Conservation (phyloP, 768 basidiomycete genomes). For the Termitomyces sp. region DNA sequence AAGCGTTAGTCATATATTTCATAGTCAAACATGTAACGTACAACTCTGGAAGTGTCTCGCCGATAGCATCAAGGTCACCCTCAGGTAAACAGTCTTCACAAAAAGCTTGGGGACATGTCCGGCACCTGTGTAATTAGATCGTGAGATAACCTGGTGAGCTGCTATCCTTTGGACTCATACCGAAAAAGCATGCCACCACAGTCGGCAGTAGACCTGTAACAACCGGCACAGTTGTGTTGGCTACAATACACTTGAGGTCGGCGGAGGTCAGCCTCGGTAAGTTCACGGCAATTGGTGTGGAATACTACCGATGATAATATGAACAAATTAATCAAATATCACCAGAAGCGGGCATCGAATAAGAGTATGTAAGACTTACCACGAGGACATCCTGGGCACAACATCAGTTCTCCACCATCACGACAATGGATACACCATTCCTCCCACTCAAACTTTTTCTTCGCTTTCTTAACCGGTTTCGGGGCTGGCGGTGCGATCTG, state of each 20-base stretch:
- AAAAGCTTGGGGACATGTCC: constrained; percentile 55
- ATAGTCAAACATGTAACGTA: constrained; percentile 22
- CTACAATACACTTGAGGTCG: constrained; percentile 30
- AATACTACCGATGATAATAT: constrained; percentile 36
- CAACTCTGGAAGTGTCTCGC: constrained; percentile 58
- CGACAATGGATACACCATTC: constrained; percentile 59
- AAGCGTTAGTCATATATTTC: background rate
- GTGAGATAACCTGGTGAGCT: background rate
- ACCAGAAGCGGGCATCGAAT: no score
- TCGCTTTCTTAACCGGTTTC: constrained; percentile 25
- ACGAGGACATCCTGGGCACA: constrained; percentile 51
- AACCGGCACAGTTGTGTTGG: constrained; percentile 49
- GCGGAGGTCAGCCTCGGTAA: constrained; percentile 27
- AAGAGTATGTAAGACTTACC: constrained; percentile 30
- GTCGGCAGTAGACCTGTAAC: constrained; percentile 39
- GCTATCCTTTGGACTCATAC: constrained; percentile 22
- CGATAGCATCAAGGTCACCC: constrained; percentile 48
- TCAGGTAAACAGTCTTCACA: constrained; percentile 60
- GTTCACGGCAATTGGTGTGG: constrained; percentile 46
- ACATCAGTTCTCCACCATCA: constrained; percentile 52
- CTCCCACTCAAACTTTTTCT: constrained; percentile 43
- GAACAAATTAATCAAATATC: background rate
- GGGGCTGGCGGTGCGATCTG: constrained; percentile 11
- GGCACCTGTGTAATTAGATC: constrained; percentile 36
- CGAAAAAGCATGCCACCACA: constrained; percentile 59